phyloP scores from a whole-genome alignment of 768 basidiomycete genomes.

The Neoboletus magnificus region DNA sequence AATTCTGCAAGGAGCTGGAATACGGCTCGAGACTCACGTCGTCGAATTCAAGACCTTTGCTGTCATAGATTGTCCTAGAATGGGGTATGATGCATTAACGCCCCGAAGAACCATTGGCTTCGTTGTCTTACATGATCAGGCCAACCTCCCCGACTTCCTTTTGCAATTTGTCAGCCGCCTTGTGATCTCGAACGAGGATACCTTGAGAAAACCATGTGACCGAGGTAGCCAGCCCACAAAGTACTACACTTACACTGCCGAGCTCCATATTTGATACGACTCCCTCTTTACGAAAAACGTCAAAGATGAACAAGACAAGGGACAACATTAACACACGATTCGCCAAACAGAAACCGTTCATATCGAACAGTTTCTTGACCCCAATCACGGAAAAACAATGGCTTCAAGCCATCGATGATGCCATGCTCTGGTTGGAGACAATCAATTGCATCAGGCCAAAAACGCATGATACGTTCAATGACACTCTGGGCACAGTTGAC shows the following conservation, averaged over 20 bases:
- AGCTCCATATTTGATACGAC: conserved; percentile 56
- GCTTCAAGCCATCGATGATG: conserved; percentile 49
- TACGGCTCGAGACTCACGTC: conserved; percentile 7
- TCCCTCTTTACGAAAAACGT: conserved; percentile 34
- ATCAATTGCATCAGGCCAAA: conserved; percentile 66
- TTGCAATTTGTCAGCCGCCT: conserved; percentile 44
- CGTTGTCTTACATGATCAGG: too few species aligned
- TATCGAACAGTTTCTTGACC: conserved; percentile 41
- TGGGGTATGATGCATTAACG: too few species aligned
- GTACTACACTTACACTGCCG: conserved; percentile 51
- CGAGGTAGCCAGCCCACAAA: neutral
- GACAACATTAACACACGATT: conserved; percentile 33
- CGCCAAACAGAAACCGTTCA: too few species aligned
- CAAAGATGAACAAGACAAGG: neutral
- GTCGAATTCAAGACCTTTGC: conserved; percentile 30
- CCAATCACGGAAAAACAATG: conserved; percentile 54
- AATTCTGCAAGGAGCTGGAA: neutral
- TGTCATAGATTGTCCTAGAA: conserved; percentile 31
- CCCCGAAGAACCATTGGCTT: neutral
- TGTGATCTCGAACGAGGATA: too few species aligned
- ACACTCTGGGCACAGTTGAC: too few species aligned
- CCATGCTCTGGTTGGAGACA: conserved; percentile 53
- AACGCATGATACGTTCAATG: too few species aligned
- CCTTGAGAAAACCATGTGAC: conserved; percentile 35
- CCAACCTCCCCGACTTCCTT: too few species aligned